Percentiles rank a stretch among this genome's conserved stretches.
Evolutionary conservation across 305 asterid genomes (phyloP).

Genomic region (Fraxinus greggii): DNA sequence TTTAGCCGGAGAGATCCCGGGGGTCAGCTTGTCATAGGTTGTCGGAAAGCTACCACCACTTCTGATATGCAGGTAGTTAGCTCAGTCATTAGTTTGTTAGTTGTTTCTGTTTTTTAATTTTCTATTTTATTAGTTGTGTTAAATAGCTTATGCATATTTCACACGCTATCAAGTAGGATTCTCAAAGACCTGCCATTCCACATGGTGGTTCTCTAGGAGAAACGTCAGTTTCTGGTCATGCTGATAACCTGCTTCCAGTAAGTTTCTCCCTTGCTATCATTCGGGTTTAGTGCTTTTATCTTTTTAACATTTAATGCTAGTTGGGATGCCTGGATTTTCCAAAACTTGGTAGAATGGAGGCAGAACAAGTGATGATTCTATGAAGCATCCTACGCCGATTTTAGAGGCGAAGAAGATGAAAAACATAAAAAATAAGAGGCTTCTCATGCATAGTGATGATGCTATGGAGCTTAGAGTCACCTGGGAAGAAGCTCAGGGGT

Average conservation of each 20-base stretch:
- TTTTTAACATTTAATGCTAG: conserved; percentile 14
- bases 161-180: conserved; percentile 47
- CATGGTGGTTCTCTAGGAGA: conserved; percentile 56
- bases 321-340: conserved; percentile 11
- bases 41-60: conserved; percentile 71
- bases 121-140: background rate
- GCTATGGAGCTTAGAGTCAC: conserved; percentile 68
- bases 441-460: conserved; percentile 73
- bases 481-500: conserved; percentile 94
- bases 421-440: conserved; percentile 87
- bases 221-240: conserved; percentile 48
- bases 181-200: conserved; percentile 39
- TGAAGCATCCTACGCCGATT: conserved; percentile 31
- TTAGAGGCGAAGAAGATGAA: conserved; percentile 69
- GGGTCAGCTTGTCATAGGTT: conserved; percentile 84
- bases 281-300: background rate
- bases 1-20: conserved; percentile 91
- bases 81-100: conserved; percentile 6
- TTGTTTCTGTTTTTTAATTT: background rate
- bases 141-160: background rate
- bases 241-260: conserved; percentile 57
- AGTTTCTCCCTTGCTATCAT: conserved; percentile 26
- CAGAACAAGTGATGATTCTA: conserved; percentile 54
- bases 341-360: conserved; percentile 53
- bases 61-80: conserved; percentile 59